Evolutionary conservation across 2,329 filamentous ascomycete genomes (phyloP), one percentile per base, ranked within the genome.

Genomic region (Aspergillus thermomutatus): DNA sequence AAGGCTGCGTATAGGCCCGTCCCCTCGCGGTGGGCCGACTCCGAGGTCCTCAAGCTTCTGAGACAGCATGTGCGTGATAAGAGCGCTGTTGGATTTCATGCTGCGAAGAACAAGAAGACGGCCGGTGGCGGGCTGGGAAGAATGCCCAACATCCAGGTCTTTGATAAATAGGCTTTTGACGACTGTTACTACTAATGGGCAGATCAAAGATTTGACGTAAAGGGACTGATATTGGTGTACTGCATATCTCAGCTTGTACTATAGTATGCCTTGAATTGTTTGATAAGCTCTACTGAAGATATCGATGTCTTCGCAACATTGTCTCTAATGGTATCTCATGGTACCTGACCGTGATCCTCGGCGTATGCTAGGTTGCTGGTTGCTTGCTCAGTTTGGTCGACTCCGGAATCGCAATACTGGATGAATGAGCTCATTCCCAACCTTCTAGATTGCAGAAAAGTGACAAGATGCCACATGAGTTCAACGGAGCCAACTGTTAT

Each of bases 1-100:
- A 93, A 90, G 81, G 91, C 93, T 28, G 91, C 92, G 37, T 97
- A 97, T 77, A 82, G 93, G 54, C 93, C 93, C 41, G 92, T 97
- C 56, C 94, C 94, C 11, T 77, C 79, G 66, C 83, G 93, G 61
- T 99, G 94, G 94, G 85, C 82, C 75, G 86, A 88, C 60, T 95
- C 90, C 63, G 87, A 92, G 78, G 85, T 97, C 53, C 77, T 99
- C 66, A 74, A 73, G 26, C 77, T 94, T 80, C 73, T 99, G 72
- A 82, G 93, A 71, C 80, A 83, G 66, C 94, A 99, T 79, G 94
- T 97, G 27, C 83, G 85, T 66, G 80, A 84, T 60, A 82, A 85
- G 66, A 90, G 87, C 67, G 87, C 87, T 23, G 64, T 61, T 46
- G 74, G 73, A 4, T 74, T 72, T 54, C 69, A 76, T 53, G 69